Conservation (phyloP, 495 filamentous ascomycete species). For the Monascus purpureus region DNA sequence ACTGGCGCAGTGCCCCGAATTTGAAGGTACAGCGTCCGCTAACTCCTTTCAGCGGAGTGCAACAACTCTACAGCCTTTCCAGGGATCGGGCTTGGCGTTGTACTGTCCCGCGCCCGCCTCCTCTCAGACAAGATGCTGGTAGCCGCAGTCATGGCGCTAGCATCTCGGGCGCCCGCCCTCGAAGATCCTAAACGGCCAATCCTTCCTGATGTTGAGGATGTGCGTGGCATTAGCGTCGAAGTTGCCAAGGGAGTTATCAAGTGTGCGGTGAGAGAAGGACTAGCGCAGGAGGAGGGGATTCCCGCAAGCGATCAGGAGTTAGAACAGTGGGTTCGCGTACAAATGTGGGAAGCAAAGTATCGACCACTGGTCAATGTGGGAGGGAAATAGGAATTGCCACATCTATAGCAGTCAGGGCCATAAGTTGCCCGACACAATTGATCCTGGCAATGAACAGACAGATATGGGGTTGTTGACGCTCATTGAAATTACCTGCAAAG, state of each 20-base stretch:
- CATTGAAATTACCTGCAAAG: no score
- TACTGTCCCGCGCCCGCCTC: conserved; percentile 48
- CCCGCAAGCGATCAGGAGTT: conserved; percentile 38
- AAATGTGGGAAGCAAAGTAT: conserved; percentile 84
- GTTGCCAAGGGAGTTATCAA: conserved; percentile 71
- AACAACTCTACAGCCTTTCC: conserved; percentile 86
- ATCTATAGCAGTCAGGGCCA: no score
- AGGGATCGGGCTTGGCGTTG: conserved; percentile 67
- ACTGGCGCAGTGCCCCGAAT: no score
- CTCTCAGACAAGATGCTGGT: conserved; percentile 73
- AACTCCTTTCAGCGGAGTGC: conserved; percentile 49
- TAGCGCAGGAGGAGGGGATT: conserved; percentile 38
- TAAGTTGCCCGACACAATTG: no score
- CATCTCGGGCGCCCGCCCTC: conserved; percentile 54
- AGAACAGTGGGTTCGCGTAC: conserved; percentile 69
- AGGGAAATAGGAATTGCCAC: no score
- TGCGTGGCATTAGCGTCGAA: conserved; percentile 60
- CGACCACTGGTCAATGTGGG: no score
- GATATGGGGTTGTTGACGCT: no score
- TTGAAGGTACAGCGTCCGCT: no score
- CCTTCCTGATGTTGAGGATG: conserved; percentile 63
- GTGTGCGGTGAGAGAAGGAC: conserved; percentile 51
- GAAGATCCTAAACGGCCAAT: conserved; percentile 41
- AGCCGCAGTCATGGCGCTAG: conserved; percentile 60
- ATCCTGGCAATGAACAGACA: no score